These are phyloP conservation scores for Helichrysum umbraculigerum DNA, from an alignment of 129 eudicot species.

Conservation along the genomic window DNA sequence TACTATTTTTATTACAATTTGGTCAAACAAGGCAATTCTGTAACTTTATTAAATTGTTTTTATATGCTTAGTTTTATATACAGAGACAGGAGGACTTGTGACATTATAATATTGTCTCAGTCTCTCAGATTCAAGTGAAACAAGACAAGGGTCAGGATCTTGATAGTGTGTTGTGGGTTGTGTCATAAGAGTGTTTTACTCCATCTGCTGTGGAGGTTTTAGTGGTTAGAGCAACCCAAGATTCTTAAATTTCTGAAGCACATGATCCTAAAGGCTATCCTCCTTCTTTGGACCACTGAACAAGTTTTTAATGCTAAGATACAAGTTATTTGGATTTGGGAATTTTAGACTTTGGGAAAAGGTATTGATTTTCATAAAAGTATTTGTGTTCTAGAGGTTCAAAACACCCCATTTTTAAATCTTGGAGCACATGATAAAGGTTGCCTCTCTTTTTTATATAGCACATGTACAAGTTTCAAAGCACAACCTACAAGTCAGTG, in stretches of 20 bases:
- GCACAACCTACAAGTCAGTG: constrained; percentile 15
- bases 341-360: constrained; percentile 23
- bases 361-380: constrained; percentile 17
- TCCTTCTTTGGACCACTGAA: constrained; percentile 25
- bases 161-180: constrained; percentile 26
- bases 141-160: constrained; percentile 37
- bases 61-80: neutral
- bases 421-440: constrained; percentile 30
- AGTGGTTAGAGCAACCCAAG: constrained; percentile 35
- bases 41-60: constrained; percentile 16
- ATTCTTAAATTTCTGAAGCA: constrained; percentile 37
- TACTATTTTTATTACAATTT: neutral
- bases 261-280: constrained; percentile 30
- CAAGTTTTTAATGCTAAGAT: constrained; percentile 20
- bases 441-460: neutral
- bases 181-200: constrained; percentile 34
- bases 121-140: constrained; percentile 21
- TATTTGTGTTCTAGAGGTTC: constrained; percentile 14
- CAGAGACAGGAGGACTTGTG: neutral
- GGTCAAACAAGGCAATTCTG: constrained; percentile 29
- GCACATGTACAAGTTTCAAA: constrained; percentile 5
- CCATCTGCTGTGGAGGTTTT: constrained; percentile 33
- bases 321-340: constrained; percentile 15
- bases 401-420: constrained; percentile 15
- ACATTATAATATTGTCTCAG: constrained; percentile 11